Evolutionary conservation across 78 protist species (phyloP).

Genomic region (Dictyostelium firmibasis): DNA sequence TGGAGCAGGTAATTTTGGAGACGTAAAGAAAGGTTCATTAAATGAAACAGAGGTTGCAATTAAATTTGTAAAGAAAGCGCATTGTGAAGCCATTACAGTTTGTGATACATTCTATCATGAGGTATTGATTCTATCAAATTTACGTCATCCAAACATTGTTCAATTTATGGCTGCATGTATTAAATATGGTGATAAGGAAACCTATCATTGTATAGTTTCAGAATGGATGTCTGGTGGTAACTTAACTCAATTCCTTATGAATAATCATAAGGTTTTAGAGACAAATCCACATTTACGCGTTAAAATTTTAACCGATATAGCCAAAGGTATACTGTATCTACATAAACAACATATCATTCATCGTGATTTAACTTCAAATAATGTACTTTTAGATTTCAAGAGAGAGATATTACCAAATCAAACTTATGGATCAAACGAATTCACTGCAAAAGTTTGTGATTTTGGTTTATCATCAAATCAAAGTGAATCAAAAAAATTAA

Average conservation of each 20-base stretch:
- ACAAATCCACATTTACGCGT: conserved; percentile 6
- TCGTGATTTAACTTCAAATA: conserved; percentile 85
- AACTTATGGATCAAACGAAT: not conserved
- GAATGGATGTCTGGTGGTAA: conserved; percentile 73
- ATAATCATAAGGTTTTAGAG: conserved; percentile 8
- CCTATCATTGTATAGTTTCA: conserved; percentile 68
- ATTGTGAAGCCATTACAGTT: not conserved
- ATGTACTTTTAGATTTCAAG: conserved; percentile 70
- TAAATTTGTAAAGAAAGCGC: conserved; percentile 43
- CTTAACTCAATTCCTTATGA: conserved; percentile 9
- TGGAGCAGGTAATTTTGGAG: conserved; percentile 77
- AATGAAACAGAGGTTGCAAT: conserved; percentile 66
- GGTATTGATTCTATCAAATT: not conserved
- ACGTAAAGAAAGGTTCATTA: conserved; percentile 59
- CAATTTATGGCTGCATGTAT: conserved; percentile 78
- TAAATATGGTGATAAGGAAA: conserved; percentile 6
- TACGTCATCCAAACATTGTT: conserved; percentile 77
- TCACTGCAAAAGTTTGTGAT: conserved; percentile 13
- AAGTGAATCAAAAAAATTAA: not conserved
- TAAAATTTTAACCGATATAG: conserved; percentile 80
- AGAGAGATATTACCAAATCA: not conserved
- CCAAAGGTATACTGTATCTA: conserved; percentile 88
- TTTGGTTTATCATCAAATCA: conserved; percentile 21
- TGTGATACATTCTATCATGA: conserved; percentile 18
- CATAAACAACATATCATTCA: conserved; percentile 83